Percentiles rank a stretch among this genome's conserved stretches.
phyloP scores from a whole-genome alignment of 768 basidiomycete species.

The Pulveroboletus sp. region DNA sequence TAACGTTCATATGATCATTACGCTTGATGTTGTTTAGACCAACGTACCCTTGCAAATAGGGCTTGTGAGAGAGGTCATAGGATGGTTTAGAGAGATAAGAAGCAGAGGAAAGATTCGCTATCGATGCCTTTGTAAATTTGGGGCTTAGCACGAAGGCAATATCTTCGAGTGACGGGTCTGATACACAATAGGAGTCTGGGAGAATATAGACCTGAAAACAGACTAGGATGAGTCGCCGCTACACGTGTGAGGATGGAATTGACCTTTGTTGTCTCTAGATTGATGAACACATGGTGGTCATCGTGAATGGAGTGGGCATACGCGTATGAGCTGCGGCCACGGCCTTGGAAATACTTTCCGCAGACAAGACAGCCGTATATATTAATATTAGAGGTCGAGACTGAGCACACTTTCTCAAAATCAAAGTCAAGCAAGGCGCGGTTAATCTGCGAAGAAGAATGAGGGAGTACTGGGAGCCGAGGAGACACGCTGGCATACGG shows the following conservation, averaged over 20 bases:
- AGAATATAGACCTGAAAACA: slow-evolving; percentile 82
- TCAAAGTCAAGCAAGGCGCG: slow-evolving; percentile 92
- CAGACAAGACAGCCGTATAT: slow-evolving; percentile 96
- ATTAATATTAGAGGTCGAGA: slow-evolving; percentile 94
- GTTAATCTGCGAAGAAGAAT: slow-evolving; percentile 63
- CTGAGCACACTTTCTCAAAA: slow-evolving; percentile 98
- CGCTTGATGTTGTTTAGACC: slow-evolving; percentile 97
- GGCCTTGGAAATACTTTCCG: slow-evolving; percentile 98
- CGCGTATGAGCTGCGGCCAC: slow-evolving; percentile 89
- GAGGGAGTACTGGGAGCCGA: slow-evolving; percentile 12
- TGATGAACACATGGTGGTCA: slow-evolving; percentile 98
- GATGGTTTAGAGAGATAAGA: slow-evolving; percentile 64
- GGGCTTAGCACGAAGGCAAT: slow-evolving; percentile 89
- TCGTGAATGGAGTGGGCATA: slow-evolving; percentile 97
- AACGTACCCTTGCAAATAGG: slow-evolving; percentile 90
- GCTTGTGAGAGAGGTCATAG: slow-evolving; percentile 75
- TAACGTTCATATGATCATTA: slow-evolving; percentile 97
- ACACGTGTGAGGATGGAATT: slow-evolving; percentile 16
- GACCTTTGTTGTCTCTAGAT: slow-evolving; percentile 87
- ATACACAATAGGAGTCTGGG: slow-evolving; percentile 94
- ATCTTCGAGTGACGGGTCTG: slow-evolving; percentile 94
- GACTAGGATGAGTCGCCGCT: slow-evolving; percentile 12
- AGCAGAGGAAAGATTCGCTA: slow-evolving; percentile 53
- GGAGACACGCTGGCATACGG: slow-evolving; percentile 48
- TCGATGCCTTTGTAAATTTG: slow-evolving; percentile 63